Base-by-base conservation (phyloP, 192 early-diverging fungal genomes). In the Entomortierella parvispora region DNA sequence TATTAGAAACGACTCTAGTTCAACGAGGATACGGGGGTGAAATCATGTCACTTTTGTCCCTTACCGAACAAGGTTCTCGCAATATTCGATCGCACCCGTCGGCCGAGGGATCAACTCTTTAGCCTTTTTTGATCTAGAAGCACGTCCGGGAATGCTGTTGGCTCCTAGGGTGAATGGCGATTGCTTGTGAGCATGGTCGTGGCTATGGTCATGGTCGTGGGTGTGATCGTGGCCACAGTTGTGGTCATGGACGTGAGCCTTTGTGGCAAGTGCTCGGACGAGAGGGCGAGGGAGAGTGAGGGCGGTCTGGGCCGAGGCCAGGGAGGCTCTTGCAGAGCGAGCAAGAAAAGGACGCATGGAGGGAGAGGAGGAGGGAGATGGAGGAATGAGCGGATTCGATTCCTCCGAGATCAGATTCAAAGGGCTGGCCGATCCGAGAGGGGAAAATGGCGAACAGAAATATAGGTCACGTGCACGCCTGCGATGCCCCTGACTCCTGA, bases 41-140 rank as follows among this genome's bases (percentile, higher is more conserved):
- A 48, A 26, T 46, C 4, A 28, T 9, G 14, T 54, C 52, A 25
- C 6, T 54, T 54, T 54, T 31, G 26, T 31, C 59, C n/a, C n/a
- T 14, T 64, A 77, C 74, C 74, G 60, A 47, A 77, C 74, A 4
- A 77, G 58, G 43, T 77, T 54, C 25, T 77, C 47, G 44, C 74
- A 77, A 26, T 77, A 77, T 48, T 68, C 65, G 12, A 77, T 57
- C 10, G 74, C 74, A 23, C 40, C 31, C 5, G 34, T 25, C 10
- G 74, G 74, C 23, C 46, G 45, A 18, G 59, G 47, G 58, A 77
- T 52, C 12, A 59, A n/a, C 23, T 58, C 66, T 34, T 42, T 22
- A 2, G 32, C 25, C 2, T 29, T 29, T 12, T 45, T 68, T 23
- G 20, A 50, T 28, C 28, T 68, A 0, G 65, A 11, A 2, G 53